Base-by-base conservation (phyloP, 2,329 filamentous ascomycete genomes). In the Penicillium sumatraense region DNA sequence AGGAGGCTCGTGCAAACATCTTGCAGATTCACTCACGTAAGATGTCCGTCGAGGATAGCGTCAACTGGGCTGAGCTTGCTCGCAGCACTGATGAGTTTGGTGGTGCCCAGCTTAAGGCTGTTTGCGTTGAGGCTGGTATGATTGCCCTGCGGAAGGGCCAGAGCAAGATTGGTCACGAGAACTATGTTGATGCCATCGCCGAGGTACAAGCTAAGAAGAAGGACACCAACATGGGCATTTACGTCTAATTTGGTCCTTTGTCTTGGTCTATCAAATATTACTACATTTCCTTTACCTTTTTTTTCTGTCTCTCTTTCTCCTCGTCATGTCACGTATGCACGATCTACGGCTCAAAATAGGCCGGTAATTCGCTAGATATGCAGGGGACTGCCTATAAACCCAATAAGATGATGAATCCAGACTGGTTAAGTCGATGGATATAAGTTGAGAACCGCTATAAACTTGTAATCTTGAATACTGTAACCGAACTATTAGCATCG, bases 51-150 rank as follows among this genome's bases (percentile, higher is more conserved):
- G 92, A 96, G 69, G 87, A 91, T 51, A 88, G 83, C 51, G 90
- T 99, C 71, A 99, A 99, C 83, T 99, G 95, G 93, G 85, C 88
- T 56, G 95, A 99, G 76, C 75, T 99, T 78, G 95, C 95, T 7
- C 87, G 95, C 70, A 97, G 92, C 78, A 99, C 95, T 16, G 95
- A 99, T 74, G 95, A 99, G 78, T 99, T 99, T 74, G 95, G 95
- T 56, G 95, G 95, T 73, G 95, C 95, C 57, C 93, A 96, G 86
- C 80, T 99, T 66, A 99, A 99, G 84, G 95, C 95, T 40, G 95
- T 99, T 20, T 99, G 95, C 75, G 95, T 99, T 23, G 95, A 99
- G 80, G 95, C 95, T 49, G 95, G 95, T 73, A 99, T 99, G 95
- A 99, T 99, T 78, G 95, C 95, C 24, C 81, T 99, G 71, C 86